Base-by-base conservation (phyloP, 1,284 basidiomycete species). In the Cryptococcus sp. region DNA sequence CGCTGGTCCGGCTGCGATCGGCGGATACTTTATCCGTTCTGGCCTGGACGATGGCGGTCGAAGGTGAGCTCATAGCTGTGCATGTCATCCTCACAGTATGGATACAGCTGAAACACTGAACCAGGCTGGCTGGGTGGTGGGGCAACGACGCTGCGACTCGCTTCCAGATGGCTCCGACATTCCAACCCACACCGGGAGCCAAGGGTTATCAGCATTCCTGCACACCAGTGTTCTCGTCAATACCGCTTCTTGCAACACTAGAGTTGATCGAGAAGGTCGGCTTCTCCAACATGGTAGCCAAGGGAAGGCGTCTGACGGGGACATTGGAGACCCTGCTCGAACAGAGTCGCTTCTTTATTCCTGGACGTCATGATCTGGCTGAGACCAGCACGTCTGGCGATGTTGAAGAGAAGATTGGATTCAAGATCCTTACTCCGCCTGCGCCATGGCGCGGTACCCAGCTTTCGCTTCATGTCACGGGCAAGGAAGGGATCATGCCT, bases 171-270 rank as follows among this genome's bases (percentile, higher is more conserved):
- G 88, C 88, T 17, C 82, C 88, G 19, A 81, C 77, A 51, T 99
- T 97, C 79, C 84, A 85, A 42, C 88, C 93, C 3, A 90, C 91
- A 57, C 83, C 82, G 11, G 95, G 95, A 50, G 96, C 96, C 1
- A 89, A 92, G 73, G 94, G 94, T 35, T 98, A 90, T 81, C 93
- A 97, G 75, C 89, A 94, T 76, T 96, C 93, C 27, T 97, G 96
- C 79, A 93, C 95, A 3, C 88, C 86, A 58, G 86, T 90, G 43
- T 81, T 99, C 57, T 85, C 87, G 49, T 84, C 89, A 1, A 88
- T 87, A 57, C 84, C 91, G 3, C 83, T 96, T 8, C 82, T 92
- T 22, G 90, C 91, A 3, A 87, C 90, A 42, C 82, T 96, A 27
- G 83, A 89, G 71, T 77, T 90, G n/a, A 89, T 95, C 79, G 83